These are phyloP conservation scores for Lodderomyces margitis DNA, from an alignment of 1,139 yeast genomes.

Conservation along the genomic window DNA sequence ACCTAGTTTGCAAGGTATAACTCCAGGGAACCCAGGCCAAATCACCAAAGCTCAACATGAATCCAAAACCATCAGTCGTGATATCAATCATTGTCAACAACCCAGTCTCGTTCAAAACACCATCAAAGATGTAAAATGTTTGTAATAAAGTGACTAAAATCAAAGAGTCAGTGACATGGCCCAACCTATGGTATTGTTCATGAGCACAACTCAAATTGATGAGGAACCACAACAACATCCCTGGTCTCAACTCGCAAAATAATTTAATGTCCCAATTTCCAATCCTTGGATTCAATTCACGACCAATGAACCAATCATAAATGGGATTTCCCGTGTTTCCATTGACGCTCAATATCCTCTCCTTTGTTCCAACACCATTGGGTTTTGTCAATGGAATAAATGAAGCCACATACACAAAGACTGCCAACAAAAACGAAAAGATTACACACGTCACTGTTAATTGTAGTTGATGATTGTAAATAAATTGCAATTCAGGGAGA, in stretches of 20 bases:
- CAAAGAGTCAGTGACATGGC: constrained; percentile 70
- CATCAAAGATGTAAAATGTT: constrained; percentile 83
- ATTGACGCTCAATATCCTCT: constrained; percentile 75
- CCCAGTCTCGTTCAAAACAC: constrained; percentile 89
- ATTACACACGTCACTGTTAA: constrained; percentile 61
- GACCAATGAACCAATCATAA: constrained; percentile 96
- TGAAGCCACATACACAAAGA: constrained; percentile 64
- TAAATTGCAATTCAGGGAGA: constrained; percentile 76
- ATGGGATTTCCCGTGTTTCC: constrained; percentile 78
- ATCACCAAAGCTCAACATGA: constrained; percentile 94
- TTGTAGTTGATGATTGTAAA: constrained; percentile 67
- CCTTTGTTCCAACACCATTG: constrained; percentile 57
- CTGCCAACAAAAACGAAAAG: constrained; percentile 63
- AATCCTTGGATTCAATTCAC: constrained; percentile 90
- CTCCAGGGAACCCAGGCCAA: constrained; percentile 92
- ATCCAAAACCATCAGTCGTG: constrained; percentile 95
- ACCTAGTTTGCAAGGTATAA: constrained; percentile 83
- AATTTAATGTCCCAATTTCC: constrained; percentile 85
- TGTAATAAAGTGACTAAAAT: constrained; percentile 68
- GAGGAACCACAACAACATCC: constrained; percentile 81
- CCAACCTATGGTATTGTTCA: constrained; percentile 65
- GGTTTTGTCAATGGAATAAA: constrained; percentile 52
- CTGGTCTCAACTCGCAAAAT: constrained; percentile 94
- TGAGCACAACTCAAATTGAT: constrained; percentile 79
- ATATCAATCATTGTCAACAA: constrained; percentile 91